Conservation (phyloP, 805 yeast species). For the Candida vaughaniae region DNA sequence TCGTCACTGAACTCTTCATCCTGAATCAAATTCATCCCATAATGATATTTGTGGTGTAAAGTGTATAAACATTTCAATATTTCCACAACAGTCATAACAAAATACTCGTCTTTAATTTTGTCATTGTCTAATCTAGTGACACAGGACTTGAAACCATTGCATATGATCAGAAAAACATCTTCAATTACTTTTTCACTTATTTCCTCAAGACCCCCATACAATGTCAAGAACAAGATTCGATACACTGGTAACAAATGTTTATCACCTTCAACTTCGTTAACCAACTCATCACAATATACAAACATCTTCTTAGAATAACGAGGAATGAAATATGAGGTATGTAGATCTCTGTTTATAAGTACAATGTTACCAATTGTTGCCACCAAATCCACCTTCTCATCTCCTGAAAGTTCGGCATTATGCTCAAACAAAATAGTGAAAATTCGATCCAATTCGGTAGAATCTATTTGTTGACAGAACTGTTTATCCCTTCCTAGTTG, state of each 20-base stretch:
- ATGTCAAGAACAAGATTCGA: constrained; percentile 23
- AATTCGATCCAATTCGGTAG: constrained; percentile 11
- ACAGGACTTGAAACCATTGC: constrained; percentile 16
- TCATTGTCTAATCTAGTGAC: constrained; percentile 5
- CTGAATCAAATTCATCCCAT: constrained; percentile 10
- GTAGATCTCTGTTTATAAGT: constrained; percentile 22
- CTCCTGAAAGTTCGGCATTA: not conserved
- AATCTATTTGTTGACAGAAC: constrained; percentile 14
- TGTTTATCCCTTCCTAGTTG: constrained; percentile 15
- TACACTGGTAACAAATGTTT: constrained; percentile 20
- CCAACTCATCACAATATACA: constrained; percentile 8
- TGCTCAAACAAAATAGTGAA: constrained; percentile 8
- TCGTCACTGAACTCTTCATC: constrained; percentile 15
- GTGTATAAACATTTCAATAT: constrained; percentile 25
- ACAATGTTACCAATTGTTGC: constrained; percentile 28
- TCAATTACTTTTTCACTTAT: constrained; percentile 8
- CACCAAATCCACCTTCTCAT: constrained; percentile 8
- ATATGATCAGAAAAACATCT: constrained; percentile 13
- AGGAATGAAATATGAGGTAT: constrained; percentile 18
- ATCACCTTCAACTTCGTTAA: constrained; percentile 7
- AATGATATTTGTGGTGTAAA: constrained; percentile 21
- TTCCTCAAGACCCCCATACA: constrained; percentile 21
- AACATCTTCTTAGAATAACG: constrained; percentile 16
- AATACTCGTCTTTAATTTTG: constrained; percentile 5
- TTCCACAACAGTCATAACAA: constrained; percentile 17